These are phyloP conservation scores for Alternaria angustiovoidea DNA, from an alignment of 2,329 filamentous ascomycete species.

Conservation along the genomic window DNA sequence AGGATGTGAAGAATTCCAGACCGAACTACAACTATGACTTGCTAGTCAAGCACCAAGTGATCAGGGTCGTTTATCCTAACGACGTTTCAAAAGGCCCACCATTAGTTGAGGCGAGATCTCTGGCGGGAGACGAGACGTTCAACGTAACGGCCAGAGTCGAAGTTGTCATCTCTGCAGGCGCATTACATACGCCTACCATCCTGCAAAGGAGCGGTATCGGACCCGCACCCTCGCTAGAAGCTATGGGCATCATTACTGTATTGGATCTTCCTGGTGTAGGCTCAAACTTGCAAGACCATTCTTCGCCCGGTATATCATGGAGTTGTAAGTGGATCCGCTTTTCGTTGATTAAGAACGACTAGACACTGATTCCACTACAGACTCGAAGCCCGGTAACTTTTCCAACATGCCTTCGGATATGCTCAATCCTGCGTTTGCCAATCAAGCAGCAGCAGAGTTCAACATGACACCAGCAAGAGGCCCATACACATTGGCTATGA, in stretches of 20 bases:
- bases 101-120: constrained; percentile 41
- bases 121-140: background rate
- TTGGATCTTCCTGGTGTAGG: constrained; percentile 68
- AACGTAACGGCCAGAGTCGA: constrained; percentile 2
- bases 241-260: constrained; percentile 58
- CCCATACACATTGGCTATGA: constrained; percentile 16
- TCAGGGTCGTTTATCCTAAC: constrained; percentile 7
- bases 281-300: constrained; percentile 68
- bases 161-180: constrained; percentile 54
- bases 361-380: background rate
- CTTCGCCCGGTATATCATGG: constrained; percentile 4
- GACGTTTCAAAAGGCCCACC: constrained; percentile 6
- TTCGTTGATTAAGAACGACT: too few species aligned
- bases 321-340: background rate
- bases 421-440: constrained; percentile 9
- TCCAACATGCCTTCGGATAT: constrained; percentile 12
- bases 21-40: constrained; percentile 17
- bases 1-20: constrained; percentile 5
- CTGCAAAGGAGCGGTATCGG: constrained; percentile 70
- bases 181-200: constrained; percentile 61
- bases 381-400: constrained; percentile 12
- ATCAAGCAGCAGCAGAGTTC: constrained; percentile 6
- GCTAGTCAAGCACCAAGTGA: constrained; percentile 11
- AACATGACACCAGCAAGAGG: constrained; percentile 13
- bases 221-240: constrained; percentile 54